Base-by-base conservation (phyloP, 2,329 filamentous ascomycete genomes). In the Aspergillus japonicus region DNA sequence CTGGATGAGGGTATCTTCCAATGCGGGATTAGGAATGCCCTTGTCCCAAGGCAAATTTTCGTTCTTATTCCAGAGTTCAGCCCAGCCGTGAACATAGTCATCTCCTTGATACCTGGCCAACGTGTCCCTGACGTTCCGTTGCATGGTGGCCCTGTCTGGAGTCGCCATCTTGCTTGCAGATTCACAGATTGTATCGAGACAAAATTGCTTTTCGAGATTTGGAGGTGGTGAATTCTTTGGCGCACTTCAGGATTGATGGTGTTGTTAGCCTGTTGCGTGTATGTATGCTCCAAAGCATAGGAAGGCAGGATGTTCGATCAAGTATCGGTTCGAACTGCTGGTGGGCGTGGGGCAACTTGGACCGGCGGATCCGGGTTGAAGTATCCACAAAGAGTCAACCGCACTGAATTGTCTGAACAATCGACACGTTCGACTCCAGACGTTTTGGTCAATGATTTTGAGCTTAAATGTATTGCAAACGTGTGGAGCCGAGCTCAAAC, bases 21-120 rank as follows among this genome's bases (percentile, higher is more conserved):
- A 72, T 0, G 86, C 86, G 4, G 85, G 84, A 56, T 82, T 85
- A 19, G 84, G 81, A 50, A 75, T 71, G 24, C 82, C 81, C 14
- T 81, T 77, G 67, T 88, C 85, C 84, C 84, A 88, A 0, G 85
- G 84, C 11, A 86, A 76, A 66, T 81, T 80, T 39, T 79, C 73
- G 24, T 76, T 77, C 55, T 79, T 74, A 31, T 79, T 73, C 84
- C 85, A 87, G 16, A 87, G 75, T 3, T 77, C 73, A 54, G 82
- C 80, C 84, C 84, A 86, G 57, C 78, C 78, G 1, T 77, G 69
- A 50, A 56, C 29, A 19, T 33, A 53, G 24, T 56, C 55, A 29
- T 47, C 54, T 10, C 50, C 54, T 39, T 60, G 39, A 10, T 62
- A 56, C 29, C 54, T 60, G 48, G 53, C 51, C 19, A 62, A 29